phyloP scores from a whole-genome alignment of 805 yeast genomes.

The Hagleromyces aurorensis region DNA sequence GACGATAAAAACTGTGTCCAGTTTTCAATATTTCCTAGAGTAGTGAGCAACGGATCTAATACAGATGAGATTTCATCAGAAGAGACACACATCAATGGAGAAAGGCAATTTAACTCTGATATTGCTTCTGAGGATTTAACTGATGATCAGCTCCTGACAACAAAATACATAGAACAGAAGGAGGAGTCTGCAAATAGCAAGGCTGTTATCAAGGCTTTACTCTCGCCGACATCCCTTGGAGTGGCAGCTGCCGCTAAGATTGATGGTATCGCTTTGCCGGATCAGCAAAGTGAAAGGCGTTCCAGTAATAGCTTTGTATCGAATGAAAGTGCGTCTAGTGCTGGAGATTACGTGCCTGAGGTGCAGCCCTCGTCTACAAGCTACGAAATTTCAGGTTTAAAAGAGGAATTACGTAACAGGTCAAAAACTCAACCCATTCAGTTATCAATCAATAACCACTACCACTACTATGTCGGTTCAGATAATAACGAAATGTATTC shows the following conservation, averaged over 20 bases:
- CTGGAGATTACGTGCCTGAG: too few species aligned
- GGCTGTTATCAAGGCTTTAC: conserved; percentile 16
- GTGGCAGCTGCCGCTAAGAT: conserved; percentile 24
- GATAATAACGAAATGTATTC: not conserved
- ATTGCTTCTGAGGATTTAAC: too few species aligned
- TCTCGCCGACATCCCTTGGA: conserved; percentile 27
- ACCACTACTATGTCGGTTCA: conserved; percentile 14
- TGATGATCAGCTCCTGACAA: too few species aligned
- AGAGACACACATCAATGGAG: too few species aligned
- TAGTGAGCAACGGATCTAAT: too few species aligned
- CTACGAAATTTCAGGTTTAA: conserved; percentile 5
- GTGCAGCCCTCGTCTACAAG: conserved; percentile 2
- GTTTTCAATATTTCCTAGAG: conserved; percentile 1
- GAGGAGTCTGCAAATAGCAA: conserved; percentile 6
- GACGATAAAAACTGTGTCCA: conserved; percentile 1
- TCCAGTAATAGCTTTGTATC: too few species aligned
- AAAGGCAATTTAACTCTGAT: too few species aligned
- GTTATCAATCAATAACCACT: conserved; percentile 25
- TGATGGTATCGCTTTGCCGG: conserved; percentile 10
- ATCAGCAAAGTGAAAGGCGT: not conserved
- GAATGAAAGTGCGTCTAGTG: too few species aligned
- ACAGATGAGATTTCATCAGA: too few species aligned
- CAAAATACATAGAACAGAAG: too few species aligned
- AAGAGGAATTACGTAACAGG: conserved; percentile 13
- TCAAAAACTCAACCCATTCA: conserved; percentile 17